phyloP scores from a whole-genome alignment of 306 rosid genomes.

The Glycine soja region DNA sequence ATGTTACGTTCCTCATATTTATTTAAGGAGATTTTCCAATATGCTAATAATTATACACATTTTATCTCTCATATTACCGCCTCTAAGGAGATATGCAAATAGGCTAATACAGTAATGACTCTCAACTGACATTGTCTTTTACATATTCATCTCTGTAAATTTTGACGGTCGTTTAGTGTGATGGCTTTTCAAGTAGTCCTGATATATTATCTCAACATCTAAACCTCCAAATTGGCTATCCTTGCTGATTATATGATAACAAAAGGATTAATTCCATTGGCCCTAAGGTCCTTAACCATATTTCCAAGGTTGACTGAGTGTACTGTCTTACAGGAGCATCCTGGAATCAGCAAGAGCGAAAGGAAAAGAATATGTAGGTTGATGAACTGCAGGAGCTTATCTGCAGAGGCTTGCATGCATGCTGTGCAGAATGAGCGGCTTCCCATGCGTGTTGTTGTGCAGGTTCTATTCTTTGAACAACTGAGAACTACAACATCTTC shows the following conservation, averaged over 20 bases:
- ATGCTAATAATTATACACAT: neutral
- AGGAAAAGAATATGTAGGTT: constrained; percentile 82
- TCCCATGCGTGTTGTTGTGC: constrained; percentile 84
- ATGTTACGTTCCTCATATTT: neutral
- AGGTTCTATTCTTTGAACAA: constrained; percentile 95
- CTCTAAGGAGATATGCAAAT: neutral
- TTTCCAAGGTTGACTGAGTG: constrained; percentile 26
- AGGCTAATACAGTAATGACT: too few relatives aligned
- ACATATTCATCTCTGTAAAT: neutral
- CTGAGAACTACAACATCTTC: constrained; percentile 71
- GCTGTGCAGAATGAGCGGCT: constrained; percentile 95
- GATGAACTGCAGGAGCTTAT: constrained; percentile 91
- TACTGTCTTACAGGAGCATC: constrained; percentile 72
- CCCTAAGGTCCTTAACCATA: constrained; percentile 19
- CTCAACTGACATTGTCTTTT: neutral
- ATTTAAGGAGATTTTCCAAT: neutral
- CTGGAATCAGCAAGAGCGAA: constrained; percentile 87
- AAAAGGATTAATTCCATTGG: neutral
- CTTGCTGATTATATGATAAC: neutral
- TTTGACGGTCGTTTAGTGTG: too few relatives aligned
- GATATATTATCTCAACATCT: neutral
- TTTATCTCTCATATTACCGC: neutral
- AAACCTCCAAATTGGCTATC: neutral
- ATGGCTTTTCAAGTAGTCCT: too few relatives aligned
- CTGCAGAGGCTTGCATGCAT: constrained; percentile 91